phyloP scores from a whole-genome alignment of 805 yeast genomes.

The Starmera dryadoides region DNA sequence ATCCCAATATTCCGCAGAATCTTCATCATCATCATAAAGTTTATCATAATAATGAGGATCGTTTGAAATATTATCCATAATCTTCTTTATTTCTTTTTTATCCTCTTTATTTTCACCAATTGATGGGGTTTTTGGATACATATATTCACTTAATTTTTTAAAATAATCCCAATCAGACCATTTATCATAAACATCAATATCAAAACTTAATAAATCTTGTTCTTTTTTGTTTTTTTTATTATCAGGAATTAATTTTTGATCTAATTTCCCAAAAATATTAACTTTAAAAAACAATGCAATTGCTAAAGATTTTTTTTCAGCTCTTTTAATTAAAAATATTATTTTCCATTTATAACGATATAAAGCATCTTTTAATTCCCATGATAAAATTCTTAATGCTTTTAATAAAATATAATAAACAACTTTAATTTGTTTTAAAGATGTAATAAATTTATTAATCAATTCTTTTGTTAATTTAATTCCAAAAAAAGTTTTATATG shows the following conservation, averaged over 20 bases:
- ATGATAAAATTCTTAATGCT: slow-evolving; percentile 10
- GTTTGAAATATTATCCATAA: background rate
- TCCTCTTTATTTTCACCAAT: slow-evolving; percentile 3
- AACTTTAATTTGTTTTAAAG: background rate
- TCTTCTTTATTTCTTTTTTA: slow-evolving; percentile 4
- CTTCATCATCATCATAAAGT: slow-evolving; percentile 2
- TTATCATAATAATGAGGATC: background rate
- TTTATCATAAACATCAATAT: slow-evolving; percentile 6
- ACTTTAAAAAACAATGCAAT: slow-evolving; percentile 10
- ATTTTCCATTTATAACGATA: slow-evolving; percentile 17
- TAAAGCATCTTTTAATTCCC: slow-evolving; percentile 14
- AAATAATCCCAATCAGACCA: slow-evolving; percentile 14
- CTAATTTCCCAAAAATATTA: slow-evolving; percentile 10
- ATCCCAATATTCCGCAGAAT: background rate
- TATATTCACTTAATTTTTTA: slow-evolving; percentile 10
- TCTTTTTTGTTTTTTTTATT: slow-evolving; percentile 2
- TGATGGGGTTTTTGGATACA: slow-evolving; percentile 2
- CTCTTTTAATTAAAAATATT: slow-evolving; percentile 8
- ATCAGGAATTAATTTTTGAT: slow-evolving; percentile 4
- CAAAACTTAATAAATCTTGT: slow-evolving; percentile 4
- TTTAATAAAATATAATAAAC: slow-evolving; percentile 9
- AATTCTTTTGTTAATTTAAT: background rate
- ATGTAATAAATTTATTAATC: slow-evolving; percentile 7
- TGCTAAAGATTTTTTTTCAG: slow-evolving; percentile 7
- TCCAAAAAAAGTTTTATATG: background rate